A percentile compares a stretch with the other conserved stretches of the same genome.
Evolutionary conservation across 2,329 filamentous ascomycete genomes (phyloP).

Genomic region (Decorospora gaudefroyi): DNA sequence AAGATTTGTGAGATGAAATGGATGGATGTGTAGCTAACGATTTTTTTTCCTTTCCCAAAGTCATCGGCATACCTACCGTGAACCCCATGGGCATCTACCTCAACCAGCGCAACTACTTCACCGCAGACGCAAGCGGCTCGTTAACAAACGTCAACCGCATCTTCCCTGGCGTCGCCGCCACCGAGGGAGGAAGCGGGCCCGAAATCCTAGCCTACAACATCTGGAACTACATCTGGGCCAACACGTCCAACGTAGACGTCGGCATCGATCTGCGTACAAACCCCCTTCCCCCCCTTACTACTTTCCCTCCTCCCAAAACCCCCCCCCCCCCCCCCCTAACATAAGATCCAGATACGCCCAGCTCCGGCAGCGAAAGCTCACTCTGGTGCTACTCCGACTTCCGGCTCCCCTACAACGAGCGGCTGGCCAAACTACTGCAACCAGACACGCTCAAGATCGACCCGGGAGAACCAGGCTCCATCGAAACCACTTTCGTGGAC

Average conservation of each 20-base stretch:
- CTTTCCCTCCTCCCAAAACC: neutral
- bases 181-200: conserved; percentile 34
- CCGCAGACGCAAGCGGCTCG: conserved; percentile 33
- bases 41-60: no score
- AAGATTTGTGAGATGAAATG: no score
- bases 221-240: conserved; percentile 48
- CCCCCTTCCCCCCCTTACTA: no score
- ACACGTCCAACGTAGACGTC: conserved; percentile 47
- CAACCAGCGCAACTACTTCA: conserved; percentile 49
- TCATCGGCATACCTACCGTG: conserved; percentile 48
- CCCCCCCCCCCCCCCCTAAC: neutral
- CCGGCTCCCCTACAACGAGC: conserved; percentile 45
- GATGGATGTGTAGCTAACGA: no score
- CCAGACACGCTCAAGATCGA: conserved; percentile 50
- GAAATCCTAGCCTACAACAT: conserved; percentile 43
- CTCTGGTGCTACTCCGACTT: conserved; percentile 51
- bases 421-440: conserved; percentile 47
- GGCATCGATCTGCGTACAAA: conserved; percentile 46
- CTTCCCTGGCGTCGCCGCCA: conserved; percentile 36
- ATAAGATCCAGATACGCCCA: conserved; percentile 37
- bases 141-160: conserved; percentile 47
- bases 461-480: conserved; percentile 46
- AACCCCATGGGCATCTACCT: conserved; percentile 49
- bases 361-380: conserved; percentile 44
- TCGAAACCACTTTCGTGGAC: conserved; percentile 48